Percentiles rank a stretch among this genome's conserved stretches.
phyloP scores from a whole-genome alignment of 2,329 filamentous ascomycete species.

The Cyclaneusma minus region DNA sequence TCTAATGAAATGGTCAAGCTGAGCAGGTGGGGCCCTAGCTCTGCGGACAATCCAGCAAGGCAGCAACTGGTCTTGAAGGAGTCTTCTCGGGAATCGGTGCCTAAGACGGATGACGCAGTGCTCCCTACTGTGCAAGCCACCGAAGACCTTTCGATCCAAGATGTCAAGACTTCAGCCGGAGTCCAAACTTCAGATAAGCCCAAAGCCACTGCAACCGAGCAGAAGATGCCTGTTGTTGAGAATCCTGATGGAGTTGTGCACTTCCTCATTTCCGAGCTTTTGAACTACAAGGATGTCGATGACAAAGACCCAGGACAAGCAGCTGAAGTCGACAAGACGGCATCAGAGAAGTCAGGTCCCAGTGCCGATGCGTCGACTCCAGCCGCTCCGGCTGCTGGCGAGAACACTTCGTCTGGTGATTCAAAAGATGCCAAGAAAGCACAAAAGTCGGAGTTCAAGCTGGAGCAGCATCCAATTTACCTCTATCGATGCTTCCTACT shows the following conservation, averaged over 20 bases:
- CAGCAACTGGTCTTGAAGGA: constrained; percentile 23
- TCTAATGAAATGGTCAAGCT: constrained; percentile 75
- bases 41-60: constrained; percentile 21
- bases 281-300: constrained; percentile 84
- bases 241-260: constrained; percentile 91
- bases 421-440: constrained; percentile 33
- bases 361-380: constrained; percentile 18
- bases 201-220: constrained; percentile 44
- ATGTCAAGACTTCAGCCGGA: constrained; percentile 42
- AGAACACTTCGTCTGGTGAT: constrained; percentile 15
- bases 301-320: constrained; percentile 50
- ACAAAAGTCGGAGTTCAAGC: constrained; percentile 66
- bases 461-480: constrained; percentile 88
- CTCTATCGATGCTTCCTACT: constrained; percentile 92
- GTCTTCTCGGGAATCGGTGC: background rate
- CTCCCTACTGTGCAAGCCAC: constrained; percentile 19
- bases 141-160: constrained; percentile 21
- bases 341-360: constrained; percentile 10
- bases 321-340: constrained; percentile 11
- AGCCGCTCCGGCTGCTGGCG: constrained; percentile 13
- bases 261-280: constrained; percentile 80
- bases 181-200: constrained; percentile 46
- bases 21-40: constrained; percentile 34
- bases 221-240: constrained; percentile 73
- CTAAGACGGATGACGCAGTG: constrained; percentile 14